Conservation (phyloP, 805 yeast genomes). For the Metschnikowia henanensis region DNA sequence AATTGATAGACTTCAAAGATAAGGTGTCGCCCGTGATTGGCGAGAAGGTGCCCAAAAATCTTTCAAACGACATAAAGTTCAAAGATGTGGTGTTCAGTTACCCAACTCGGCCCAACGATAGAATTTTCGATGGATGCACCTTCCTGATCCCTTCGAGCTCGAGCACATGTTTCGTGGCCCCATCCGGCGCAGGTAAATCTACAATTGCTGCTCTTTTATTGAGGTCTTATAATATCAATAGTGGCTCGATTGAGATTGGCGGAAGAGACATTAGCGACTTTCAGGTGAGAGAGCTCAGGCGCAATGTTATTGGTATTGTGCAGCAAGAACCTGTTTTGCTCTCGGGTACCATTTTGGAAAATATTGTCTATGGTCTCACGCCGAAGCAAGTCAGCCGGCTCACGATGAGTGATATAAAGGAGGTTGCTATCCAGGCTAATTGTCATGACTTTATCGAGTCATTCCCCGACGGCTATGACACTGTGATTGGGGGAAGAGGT, state of each 20-base stretch:
- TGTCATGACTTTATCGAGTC: slow-evolving; percentile 55
- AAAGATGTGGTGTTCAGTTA: slow-evolving; percentile 41
- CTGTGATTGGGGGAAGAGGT: slow-evolving; percentile 56
- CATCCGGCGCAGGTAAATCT: slow-evolving; percentile 63
- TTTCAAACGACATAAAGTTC: slow-evolving; percentile 37
- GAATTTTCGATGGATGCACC: slow-evolving; percentile 37
- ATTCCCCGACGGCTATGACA: slow-evolving; percentile 62
- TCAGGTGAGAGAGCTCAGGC: slow-evolving; percentile 50
- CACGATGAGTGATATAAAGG: slow-evolving; percentile 42
- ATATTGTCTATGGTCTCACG: slow-evolving; percentile 53
- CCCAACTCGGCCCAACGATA: slow-evolving; percentile 39
- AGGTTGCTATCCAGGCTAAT: slow-evolving; percentile 52
- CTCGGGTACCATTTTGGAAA: slow-evolving; percentile 55
- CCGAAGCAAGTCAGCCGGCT: slow-evolving; percentile 32
- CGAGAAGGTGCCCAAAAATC: slow-evolving; percentile 20
- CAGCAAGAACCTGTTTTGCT: slow-evolving; percentile 63
- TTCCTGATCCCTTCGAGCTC: slow-evolving; percentile 37
- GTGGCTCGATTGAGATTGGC: slow-evolving; percentile 52
- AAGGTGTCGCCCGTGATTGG: slow-evolving; percentile 40
- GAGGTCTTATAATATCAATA: slow-evolving; percentile 50
- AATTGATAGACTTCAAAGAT: slow-evolving; percentile 38
- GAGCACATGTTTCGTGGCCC: slow-evolving; percentile 49
- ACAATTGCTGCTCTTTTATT: slow-evolving; percentile 56
- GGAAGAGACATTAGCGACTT: slow-evolving; percentile 48
- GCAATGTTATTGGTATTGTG: slow-evolving; percentile 53